Percentiles rank a stretch among this genome's conserved stretches.
Conservation (phyloP, 1,284 basidiomycete species). For the Leccinum subrobustum region DNA sequence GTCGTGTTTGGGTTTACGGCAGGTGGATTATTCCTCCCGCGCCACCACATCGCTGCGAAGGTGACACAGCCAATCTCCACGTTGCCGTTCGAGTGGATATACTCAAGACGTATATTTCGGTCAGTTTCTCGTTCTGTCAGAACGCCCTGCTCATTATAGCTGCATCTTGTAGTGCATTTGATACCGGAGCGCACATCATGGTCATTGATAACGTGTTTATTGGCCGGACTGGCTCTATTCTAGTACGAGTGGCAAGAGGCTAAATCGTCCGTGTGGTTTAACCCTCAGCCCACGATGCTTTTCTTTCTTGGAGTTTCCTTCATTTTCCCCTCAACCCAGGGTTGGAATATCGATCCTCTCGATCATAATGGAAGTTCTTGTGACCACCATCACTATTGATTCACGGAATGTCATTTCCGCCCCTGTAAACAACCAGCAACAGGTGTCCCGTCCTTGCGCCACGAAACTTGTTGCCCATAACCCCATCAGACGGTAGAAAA, state of each 20-base stretch:
- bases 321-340: slow-evolving; percentile 32
- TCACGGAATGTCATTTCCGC: slow-evolving; percentile 14
- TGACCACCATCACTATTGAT: slow-evolving; percentile 5
- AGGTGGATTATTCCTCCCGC: neutral
- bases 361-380: slow-evolving; percentile 5
- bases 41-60: neutral
- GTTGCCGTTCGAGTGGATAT: neutral
- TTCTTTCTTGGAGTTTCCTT: slow-evolving; percentile 11
- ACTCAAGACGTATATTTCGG: slow-evolving; percentile 2
- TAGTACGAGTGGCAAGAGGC: slow-evolving; percentile 16
- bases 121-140: slow-evolving; percentile 3
- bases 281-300: slow-evolving; percentile 32
- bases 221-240: slow-evolving; percentile 3
- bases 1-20: slow-evolving; percentile 53
- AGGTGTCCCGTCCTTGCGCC: slow-evolving; percentile 13
- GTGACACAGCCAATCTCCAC: neutral
- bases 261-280: slow-evolving; percentile 4
- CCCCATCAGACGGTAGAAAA: slow-evolving; percentile 34
- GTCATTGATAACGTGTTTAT: slow-evolving; percentile 2
- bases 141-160: slow-evolving; percentile 2
- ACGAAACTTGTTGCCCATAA: slow-evolving; percentile 28
- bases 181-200: slow-evolving; percentile 1
- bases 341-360: slow-evolving; percentile 10
- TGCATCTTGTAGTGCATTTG: slow-evolving; percentile 1
- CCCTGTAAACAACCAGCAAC: slow-evolving; percentile 13